phyloP scores from a whole-genome alignment of 164 flowering plant species.

The Litsea cubeba region DNA sequence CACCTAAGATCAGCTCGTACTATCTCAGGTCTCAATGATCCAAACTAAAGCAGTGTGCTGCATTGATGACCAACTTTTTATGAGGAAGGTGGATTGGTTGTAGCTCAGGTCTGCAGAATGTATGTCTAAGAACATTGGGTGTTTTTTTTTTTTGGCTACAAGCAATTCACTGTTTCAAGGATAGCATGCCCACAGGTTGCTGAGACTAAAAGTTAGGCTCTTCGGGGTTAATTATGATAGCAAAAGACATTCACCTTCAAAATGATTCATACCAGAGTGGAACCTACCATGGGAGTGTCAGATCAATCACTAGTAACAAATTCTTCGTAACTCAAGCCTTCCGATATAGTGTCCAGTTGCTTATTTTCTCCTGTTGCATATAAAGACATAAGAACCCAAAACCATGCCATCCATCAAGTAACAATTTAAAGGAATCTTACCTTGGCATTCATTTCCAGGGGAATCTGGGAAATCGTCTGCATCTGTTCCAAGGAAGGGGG shows the following conservation, averaged over 20 bases:
- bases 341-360: conserved; percentile 35
- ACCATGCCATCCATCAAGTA: not conserved
- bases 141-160: not conserved
- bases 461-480: conserved; percentile 51
- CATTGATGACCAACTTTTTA: no score
- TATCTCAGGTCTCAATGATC: no score
- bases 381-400: not conserved
- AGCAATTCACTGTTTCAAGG: not conserved
- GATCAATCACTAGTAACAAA: conserved; percentile 21
- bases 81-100: no score
- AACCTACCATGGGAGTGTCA: not conserved
- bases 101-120: not conserved
- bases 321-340: conserved; percentile 26
- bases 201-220: no score
- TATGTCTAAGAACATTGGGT: not conserved
- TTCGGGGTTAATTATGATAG: no score
- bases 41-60: no score
- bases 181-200: not conserved
- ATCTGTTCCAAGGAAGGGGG: conserved; percentile 59
- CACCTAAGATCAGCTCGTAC: no score
- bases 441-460: conserved; percentile 51
- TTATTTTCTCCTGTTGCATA: conserved; percentile 46
- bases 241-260: not conserved
- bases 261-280: not conserved
- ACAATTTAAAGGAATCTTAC: conserved; percentile 24